Base-by-base conservation (phyloP, 306 rosid species). In the Malus asiatica region DNA sequence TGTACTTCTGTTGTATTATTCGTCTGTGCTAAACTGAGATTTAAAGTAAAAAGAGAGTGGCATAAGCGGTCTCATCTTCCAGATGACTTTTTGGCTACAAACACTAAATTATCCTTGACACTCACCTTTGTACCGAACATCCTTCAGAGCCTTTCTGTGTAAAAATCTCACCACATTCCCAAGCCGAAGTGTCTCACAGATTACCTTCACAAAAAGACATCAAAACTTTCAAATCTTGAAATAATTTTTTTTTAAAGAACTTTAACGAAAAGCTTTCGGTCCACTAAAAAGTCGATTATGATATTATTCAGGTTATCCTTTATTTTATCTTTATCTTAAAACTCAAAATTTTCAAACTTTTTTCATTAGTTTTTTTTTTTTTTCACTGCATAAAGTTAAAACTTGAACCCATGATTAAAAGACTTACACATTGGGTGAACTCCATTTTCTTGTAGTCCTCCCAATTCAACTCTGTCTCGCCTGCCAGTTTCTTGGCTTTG, bases 101-200 rank as follows among this genome's bases (percentile, higher is more conserved):
- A 42, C 69, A 60, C 77, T 35, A 73, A 60, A 16, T 60, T 53
- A 22, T 32, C 32, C 59, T 72, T 33, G 32, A 35, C 22, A 32
- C 79, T 70, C 83, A 96, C 99, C 99, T 90, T 87, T 84, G 84
- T 90, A 96, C 68, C 84, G 87, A 57, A 96, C 96, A 78, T 92
- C 97, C 76, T 89, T 89, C 23, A 96, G 57, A 44, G 97, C 96
- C 85, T 90, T 96, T 84, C 99, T 90, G 84, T 96, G 99, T 60
- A 96, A 94, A 83, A 88, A 96, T 81, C 99, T 90, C 80, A 96
- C 99, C 10, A 96, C 99, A 71, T 96, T 96, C 40, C 99, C 99
- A 3, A 92, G 80, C 79, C 99, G 82, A 13, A 96, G 96, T 62
- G 99, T 92, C 90, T 96, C 99, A 68, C 86, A 92, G 77, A 96